Evolutionary conservation across 176 grass and related monocot genomes (phyloP), one percentile per base, ranked within the genome.

Genomic region (Zoysia pacifica): DNA sequence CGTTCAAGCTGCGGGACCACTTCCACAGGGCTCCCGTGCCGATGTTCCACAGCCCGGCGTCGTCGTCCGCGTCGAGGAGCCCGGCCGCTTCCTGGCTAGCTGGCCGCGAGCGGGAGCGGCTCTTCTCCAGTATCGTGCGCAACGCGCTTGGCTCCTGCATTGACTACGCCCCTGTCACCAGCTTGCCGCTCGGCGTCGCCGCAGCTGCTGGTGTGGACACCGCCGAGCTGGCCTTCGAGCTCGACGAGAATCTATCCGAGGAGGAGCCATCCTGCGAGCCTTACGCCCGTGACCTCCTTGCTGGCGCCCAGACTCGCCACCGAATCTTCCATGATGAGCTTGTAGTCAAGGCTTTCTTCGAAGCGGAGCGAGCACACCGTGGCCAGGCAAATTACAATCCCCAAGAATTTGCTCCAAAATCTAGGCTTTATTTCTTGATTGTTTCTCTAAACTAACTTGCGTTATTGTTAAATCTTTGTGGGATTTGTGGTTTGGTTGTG

Each of bases 311-410:
- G 67, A 70, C 84, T 66, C 79, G 88, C 49, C 86, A 97, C 78
- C 78, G 68, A 67, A 93, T 97, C 83, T 97, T 97, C 85, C 52
- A 73, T 7, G 88, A 97, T 7, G 94, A 93, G 78, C 69, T 93
- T n/a, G 94, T 97, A 14, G 74, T 93, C 53, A 91, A 91, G 81
- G 94, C 94, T 41, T 97, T 97, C 62, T 85, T 83, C 43, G 88
- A 93, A 81, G 94, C 91, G 3, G 90, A 87, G 60, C 82, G 84
- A 60, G 94, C 94, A 14, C 94, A 97, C 81, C 78, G 80, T 13
- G 90, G 88, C 36, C 93, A 99, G 90, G 97, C 96, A 67, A 67
- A 65, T 44, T 54, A 47, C 50, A 15, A 65, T 51, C 51, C 53
- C 28, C 50, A 63, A 48, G 2, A 13, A 46, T 12, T 62, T 14